Percentiles rank a stretch among this genome's conserved stretches.
phyloP scores from a whole-genome alignment of 331 rosid species.

The Arachis monticola region DNA sequence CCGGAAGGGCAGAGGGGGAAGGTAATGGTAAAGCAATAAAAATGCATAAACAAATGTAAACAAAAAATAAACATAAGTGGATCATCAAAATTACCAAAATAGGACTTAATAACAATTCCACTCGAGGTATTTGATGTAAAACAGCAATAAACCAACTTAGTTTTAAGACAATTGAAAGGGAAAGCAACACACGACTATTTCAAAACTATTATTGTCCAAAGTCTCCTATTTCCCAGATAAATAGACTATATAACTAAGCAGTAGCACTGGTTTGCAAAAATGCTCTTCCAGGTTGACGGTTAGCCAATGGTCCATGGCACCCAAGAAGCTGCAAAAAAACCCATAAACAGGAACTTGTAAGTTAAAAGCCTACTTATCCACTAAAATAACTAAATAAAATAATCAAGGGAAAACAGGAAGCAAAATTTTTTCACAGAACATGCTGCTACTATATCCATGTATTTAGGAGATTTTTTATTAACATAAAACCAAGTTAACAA shows the following conservation, averaged over 20 bases:
- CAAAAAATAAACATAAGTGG: no score
- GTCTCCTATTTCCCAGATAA: conserved; percentile 14
- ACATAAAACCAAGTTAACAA: background rate
- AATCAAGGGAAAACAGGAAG: background rate
- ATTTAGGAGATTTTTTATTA: no score
- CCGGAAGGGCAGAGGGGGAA: no score
- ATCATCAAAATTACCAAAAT: no score
- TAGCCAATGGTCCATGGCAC: conserved; percentile 73
- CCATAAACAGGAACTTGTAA: background rate
- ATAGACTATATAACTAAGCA: conserved; percentile 41
- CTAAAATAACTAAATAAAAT: background rate
- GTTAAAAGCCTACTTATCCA: background rate
- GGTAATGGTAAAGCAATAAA: no score
- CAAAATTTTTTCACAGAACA: background rate
- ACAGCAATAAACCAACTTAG: background rate
- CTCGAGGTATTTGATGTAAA: background rate
- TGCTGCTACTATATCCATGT: background rate
- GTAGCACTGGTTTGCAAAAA: conserved; percentile 31
- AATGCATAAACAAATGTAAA: no score
- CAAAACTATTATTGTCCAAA: background rate
- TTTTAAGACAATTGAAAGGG: background rate
- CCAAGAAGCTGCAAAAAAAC: conserved; percentile 74
- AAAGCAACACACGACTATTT: conserved; percentile 27
- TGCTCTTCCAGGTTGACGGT: conserved; percentile 68
- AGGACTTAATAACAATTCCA: background rate